phyloP scores from a whole-genome alignment of 352 stramenopile genomes.

The Phytophthora syringae region DNA sequence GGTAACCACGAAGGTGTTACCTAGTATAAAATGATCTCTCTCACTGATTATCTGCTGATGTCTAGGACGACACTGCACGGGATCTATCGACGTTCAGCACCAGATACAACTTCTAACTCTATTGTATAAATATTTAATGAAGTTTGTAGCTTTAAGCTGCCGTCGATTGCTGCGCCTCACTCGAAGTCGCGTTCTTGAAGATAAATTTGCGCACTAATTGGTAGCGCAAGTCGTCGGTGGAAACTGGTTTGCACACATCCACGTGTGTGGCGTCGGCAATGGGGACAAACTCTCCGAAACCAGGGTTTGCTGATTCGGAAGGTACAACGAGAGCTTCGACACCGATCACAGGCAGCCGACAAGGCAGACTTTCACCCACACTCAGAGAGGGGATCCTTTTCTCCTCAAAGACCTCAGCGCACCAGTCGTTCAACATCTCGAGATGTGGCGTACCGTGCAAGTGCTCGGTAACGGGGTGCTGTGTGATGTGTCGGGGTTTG shows the following conservation, averaged over 20 bases:
- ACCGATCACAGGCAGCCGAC: slow-evolving; percentile 67
- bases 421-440: slow-evolving; percentile 85
- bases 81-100: slow-evolving; percentile 39
- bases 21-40: background rate
- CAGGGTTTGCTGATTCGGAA: slow-evolving; percentile 67
- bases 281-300: slow-evolving; percentile 73
- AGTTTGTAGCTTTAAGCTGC: slow-evolving; percentile 8
- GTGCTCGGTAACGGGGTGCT: slow-evolving; percentile 78
- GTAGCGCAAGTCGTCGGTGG: slow-evolving; percentile 65
- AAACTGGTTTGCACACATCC: slow-evolving; percentile 79
- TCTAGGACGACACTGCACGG: slow-evolving; percentile 44
- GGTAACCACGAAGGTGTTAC: background rate
- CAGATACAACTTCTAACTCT: slow-evolving; percentile 39
- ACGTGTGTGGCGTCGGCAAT: slow-evolving; percentile 72
- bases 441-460: slow-evolving; percentile 79
- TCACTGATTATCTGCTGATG: background rate
- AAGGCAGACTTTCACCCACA: slow-evolving; percentile 70
- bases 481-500: slow-evolving; percentile 50
- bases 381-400: slow-evolving; percentile 67
- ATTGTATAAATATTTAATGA: slow-evolving; percentile 26
- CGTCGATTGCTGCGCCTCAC: slow-evolving; percentile 7
- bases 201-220: slow-evolving; percentile 73
- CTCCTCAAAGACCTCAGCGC: slow-evolving; percentile 53
- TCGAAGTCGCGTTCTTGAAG: slow-evolving; percentile 26
- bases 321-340: slow-evolving; percentile 82